Base-by-base conservation (phyloP, 2,329 filamentous ascomycete genomes). In the Colletotrichum orchidophilum region DNA sequence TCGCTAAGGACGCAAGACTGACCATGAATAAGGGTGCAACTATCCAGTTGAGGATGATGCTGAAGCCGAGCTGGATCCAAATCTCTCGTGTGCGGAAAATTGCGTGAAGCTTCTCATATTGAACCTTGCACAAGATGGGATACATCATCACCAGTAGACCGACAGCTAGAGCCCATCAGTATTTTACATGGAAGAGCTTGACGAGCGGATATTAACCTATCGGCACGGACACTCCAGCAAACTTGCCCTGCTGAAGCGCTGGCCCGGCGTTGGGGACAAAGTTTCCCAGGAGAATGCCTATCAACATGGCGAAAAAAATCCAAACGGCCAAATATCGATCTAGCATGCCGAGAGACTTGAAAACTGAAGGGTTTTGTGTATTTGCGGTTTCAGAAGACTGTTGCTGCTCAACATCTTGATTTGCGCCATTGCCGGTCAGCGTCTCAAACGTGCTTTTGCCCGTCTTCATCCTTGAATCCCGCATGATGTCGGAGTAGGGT, bases 131-230 rank as follows among this genome's bases (percentile, higher is more conserved):
- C 0, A 97, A 84, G 71, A 97, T 97, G 0, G 94, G 95, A 77
- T 96, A 97, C 94, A 97, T 97, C 94, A 97, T 97, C 52, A 97
- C 91, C 1, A 97, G 86, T 1, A 97, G 83, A 0, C 94, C 94
- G 58, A 97, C 83, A 0, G 94, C 94, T 93, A 21, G 3, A 26
- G 3, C 18, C 2, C 13, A 26, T 73, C 15, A 70, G 55, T 50
- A 39, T 2, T 5, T 5, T 2, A 13, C 6, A 2, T 6, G 5
- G 9, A 2, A 55, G 1, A n/a, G 26, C 2, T 9, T 12, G 6
- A 3, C 7, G 4, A 29, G n/a, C 21, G n/a, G 54, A 8, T 15
- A 73, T 75, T 18, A 79, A 89, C 89, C 89, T 53, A 93, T 93
- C 0, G 91, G 91, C 27, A 92, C 81, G 1, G 90, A 92, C 0